phyloP scores from a whole-genome alignment of 78 protist genomes.

The Mastigamoeba balamuthi region DNA sequence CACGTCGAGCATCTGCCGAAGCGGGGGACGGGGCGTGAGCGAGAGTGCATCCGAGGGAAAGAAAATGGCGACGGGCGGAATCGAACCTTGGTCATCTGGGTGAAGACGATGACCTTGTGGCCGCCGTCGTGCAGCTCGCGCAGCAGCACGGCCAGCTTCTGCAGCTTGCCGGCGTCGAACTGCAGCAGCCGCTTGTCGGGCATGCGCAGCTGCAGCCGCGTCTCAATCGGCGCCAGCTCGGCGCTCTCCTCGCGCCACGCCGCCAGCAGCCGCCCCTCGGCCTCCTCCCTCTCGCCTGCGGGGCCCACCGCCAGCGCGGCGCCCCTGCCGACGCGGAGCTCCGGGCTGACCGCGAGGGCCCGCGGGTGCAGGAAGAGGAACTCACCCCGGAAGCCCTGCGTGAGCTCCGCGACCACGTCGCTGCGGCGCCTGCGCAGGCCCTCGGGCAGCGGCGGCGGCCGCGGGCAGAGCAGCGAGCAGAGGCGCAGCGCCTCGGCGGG shows the following conservation, averaged over 20 bases:
- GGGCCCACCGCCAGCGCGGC: too few relatives aligned
- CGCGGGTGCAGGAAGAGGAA: too few relatives aligned
- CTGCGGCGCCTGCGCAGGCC: too few relatives aligned
- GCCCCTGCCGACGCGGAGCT: too few relatives aligned
- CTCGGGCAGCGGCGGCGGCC: too few relatives aligned
- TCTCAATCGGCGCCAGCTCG: background rate
- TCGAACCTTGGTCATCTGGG: slow-evolving; percentile 74
- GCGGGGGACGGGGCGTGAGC: too few relatives aligned
- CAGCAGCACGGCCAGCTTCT: slow-evolving; percentile 52
- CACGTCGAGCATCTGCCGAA: slow-evolving; percentile 80
- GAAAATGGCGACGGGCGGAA: background rate
- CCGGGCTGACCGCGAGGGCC: too few relatives aligned
- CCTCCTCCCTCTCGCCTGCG: too few relatives aligned
- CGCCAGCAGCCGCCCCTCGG: background rate
- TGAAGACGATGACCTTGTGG: slow-evolving; percentile 69
- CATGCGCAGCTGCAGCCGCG: slow-evolving; percentile 44
- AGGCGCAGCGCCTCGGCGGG: too few relatives aligned
- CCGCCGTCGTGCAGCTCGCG: slow-evolving; percentile 44
- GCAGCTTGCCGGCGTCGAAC: slow-evolving; percentile 93
- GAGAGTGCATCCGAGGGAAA: slow-evolving; percentile 13
- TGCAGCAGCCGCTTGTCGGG: slow-evolving; percentile 86
- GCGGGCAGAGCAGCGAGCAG: background rate
- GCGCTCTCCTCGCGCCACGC: background rate
- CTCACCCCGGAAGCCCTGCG: too few relatives aligned
- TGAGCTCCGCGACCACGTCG: too few relatives aligned